phyloP scores from a whole-genome alignment of 176 grass and related monocot species.

The Lolium perenne region DNA sequence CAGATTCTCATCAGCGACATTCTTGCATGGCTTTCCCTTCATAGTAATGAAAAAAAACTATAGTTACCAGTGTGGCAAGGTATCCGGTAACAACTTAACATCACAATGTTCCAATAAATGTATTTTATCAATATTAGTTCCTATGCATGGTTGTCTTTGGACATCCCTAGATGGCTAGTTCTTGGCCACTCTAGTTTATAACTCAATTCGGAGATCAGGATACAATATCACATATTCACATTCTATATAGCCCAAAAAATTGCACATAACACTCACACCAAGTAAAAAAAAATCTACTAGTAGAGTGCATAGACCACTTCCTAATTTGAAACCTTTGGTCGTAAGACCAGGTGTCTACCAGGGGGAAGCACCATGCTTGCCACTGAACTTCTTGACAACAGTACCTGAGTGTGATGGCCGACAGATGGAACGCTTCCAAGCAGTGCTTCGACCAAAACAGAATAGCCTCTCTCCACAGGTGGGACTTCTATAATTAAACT shows the following conservation, averaged over 20 bases:
- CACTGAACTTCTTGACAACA: not conserved
- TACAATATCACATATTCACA: too few species aligned
- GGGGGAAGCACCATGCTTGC: not conserved
- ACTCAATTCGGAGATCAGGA: too few species aligned
- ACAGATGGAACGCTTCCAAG: not conserved
- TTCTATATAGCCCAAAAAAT: too few species aligned
- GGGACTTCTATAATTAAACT: constrained; percentile 25
- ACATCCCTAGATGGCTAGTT: too few species aligned
- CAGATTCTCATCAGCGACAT: not conserved
- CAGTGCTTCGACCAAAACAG: constrained; percentile 6
- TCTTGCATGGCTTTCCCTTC: not conserved
- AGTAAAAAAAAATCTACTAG: not conserved
- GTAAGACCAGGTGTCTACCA: not conserved
- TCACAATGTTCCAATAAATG: too few species aligned
- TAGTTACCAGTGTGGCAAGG: too few species aligned
- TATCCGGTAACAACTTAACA: too few species aligned
- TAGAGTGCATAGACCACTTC: not conserved
- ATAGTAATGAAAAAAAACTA: too few species aligned
- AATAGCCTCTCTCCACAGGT: not conserved
- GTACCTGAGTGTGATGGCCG: not conserved
- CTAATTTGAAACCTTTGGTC: not conserved
- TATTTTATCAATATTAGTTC: too few species aligned
- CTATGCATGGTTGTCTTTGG: too few species aligned
- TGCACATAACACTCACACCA: too few species aligned
- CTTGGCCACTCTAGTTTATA: too few species aligned